A percentile compares a stretch with the other conserved stretches of the same genome.
Conservation (phyloP, 345 rosid genomes). For the Eucalyptus polyanthemos region DNA sequence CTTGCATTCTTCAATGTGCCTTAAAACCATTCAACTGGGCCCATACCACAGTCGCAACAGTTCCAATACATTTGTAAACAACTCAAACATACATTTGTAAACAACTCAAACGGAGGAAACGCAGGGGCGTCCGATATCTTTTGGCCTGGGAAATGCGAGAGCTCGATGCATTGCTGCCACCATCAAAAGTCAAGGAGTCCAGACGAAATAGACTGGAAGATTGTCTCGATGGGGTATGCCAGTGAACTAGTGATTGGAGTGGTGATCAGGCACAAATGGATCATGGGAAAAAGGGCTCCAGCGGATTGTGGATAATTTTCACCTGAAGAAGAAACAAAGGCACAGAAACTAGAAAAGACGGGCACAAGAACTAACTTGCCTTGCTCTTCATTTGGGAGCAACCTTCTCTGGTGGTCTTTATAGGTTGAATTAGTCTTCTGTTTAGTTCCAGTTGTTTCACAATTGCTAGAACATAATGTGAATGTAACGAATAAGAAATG, state of each 20-base stretch:
- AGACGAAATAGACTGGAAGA: background rate
- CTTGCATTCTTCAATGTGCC: background rate
- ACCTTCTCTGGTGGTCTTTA: background rate
- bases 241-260: background rate
- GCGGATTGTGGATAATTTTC: background rate
- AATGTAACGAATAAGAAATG: background rate
- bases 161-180: background rate
- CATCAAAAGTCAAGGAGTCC: background rate
- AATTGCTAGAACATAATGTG: background rate
- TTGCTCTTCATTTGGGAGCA: background rate
- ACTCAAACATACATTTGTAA: background rate
- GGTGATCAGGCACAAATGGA: background rate
- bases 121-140: background rate
- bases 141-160: background rate
- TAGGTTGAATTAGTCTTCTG: background rate
- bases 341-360: background rate
- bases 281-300: background rate
- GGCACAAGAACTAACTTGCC: background rate
- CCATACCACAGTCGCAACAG: background rate
- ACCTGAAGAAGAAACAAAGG: background rate
- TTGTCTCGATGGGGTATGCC: background rate
- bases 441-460: background rate
- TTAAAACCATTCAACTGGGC: background rate
- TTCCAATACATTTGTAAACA: background rate
- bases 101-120: background rate